These are phyloP conservation scores for Colletotrichum viniferum DNA, from an alignment of 2,329 filamentous ascomycete genomes.

Conservation along the genomic window DNA sequence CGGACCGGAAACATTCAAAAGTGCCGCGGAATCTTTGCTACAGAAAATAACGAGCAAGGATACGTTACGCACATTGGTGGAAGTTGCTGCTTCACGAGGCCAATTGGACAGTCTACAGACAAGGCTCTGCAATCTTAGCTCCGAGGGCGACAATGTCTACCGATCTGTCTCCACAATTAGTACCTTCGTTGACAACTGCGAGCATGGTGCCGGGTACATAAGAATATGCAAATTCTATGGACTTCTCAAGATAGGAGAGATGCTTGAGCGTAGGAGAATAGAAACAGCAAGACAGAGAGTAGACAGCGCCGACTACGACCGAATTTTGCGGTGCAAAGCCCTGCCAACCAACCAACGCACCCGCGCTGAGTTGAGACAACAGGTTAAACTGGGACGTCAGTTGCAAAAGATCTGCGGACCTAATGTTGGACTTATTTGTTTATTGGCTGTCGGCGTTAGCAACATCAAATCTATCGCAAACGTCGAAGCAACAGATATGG, in stretches of 20 bases:
- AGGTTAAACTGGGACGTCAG: background rate
- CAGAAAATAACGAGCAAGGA: background rate
- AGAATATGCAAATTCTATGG: background rate
- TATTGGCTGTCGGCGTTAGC: background rate
- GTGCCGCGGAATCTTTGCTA: background rate
- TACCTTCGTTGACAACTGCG: background rate
- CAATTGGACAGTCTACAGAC: background rate
- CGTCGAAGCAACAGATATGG: background rate
- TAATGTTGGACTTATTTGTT: background rate
- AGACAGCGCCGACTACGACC: background rate
- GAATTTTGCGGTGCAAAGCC: background rate
- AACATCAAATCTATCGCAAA: background rate
- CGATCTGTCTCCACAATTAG: background rate
- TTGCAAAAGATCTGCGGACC: background rate
- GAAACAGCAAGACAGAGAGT: background rate
- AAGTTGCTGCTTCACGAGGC: background rate
- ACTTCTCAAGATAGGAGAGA: background rate
- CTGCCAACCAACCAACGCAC: background rate
- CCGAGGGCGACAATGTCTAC: background rate
- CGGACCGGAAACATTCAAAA: accelerated
- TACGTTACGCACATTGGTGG: background rate
- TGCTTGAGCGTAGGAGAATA: background rate
- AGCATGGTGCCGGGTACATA: background rate
- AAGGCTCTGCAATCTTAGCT: background rate
- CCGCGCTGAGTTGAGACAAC: background rate